These are phyloP conservation scores for Chlorella sorokiniana DNA, from an alignment of 139 green algal species.

Conservation along the genomic window DNA sequence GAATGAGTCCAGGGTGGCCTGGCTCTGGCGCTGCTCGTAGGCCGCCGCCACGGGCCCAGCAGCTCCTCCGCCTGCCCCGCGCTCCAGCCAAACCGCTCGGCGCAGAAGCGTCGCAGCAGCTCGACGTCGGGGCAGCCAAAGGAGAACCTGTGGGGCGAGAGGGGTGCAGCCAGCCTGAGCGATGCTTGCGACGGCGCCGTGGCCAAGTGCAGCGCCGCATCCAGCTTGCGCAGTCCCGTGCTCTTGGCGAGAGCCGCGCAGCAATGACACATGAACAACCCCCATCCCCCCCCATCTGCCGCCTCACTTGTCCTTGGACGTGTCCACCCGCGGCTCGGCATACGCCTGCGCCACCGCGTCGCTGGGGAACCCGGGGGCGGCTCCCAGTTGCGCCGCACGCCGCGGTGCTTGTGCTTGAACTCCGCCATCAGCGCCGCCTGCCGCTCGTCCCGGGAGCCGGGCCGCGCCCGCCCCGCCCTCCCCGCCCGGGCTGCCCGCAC, in stretches of 20 bases:
- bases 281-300: not conserved
- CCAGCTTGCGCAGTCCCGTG: too few relatives aligned
- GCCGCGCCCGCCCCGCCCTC: not conserved
- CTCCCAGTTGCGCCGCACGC: constrained; percentile 68
- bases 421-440: constrained; percentile 3
- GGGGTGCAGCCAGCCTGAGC: too few relatives aligned
- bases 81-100: constrained; percentile 73
- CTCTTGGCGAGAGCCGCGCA: not conserved
- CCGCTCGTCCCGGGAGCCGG: not conserved
- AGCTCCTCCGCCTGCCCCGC: constrained; percentile 68
- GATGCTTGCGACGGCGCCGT: too few relatives aligned
- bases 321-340: constrained; percentile 49
- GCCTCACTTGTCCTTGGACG: constrained; percentile 41
- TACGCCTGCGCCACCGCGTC: constrained; percentile 64
- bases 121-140: constrained; percentile 76
- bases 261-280: not conserved
- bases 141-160: constrained; percentile 57
- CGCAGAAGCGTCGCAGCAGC: constrained; percentile 77
- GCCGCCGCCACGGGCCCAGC: constrained; percentile 78
- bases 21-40: constrained; percentile 66
- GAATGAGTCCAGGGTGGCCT: constrained; percentile 84
- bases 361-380: constrained; percentile 79
- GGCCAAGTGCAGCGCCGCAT: not conserved
- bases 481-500: not conserved
- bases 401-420: constrained; percentile 75